Evolutionary conservation across 2,329 filamentous ascomycete species (phyloP).

Genomic region (Tolypocladium album): DNA sequence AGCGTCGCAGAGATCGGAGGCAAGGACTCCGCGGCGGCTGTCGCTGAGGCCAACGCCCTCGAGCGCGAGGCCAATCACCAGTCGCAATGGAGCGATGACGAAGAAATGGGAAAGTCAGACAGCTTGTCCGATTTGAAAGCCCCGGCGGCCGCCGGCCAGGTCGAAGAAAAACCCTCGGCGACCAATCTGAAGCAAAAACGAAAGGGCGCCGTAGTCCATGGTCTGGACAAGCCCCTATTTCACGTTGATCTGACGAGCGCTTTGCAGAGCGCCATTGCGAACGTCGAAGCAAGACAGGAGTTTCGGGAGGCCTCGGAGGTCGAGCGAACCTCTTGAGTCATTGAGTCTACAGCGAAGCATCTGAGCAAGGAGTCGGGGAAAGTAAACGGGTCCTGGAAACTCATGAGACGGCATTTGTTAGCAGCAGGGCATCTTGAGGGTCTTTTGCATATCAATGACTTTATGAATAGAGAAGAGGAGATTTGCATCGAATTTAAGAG

Average conservation of each 20-base stretch:
- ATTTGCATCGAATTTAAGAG: too few relatives aligned
- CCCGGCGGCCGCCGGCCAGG: not conserved
- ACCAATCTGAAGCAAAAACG: constrained; percentile 21
- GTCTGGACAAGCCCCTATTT: constrained; percentile 85
- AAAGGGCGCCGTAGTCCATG: constrained; percentile 60
- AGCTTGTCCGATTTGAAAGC: not conserved
- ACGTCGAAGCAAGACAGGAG: constrained; percentile 49
- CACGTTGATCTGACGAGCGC: constrained; percentile 88
- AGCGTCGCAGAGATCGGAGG: constrained; percentile 81
- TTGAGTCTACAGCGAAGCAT: not conserved
- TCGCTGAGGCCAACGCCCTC: constrained; percentile 54
- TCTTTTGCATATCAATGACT: not conserved
- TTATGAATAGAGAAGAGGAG: not conserved
- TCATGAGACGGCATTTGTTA: not conserved
- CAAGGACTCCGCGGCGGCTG: constrained; percentile 54
- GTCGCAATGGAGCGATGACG: constrained; percentile 12
- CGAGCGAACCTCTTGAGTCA: not conserved
- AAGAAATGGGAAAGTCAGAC: constrained; percentile 25
- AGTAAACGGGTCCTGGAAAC: not conserved
- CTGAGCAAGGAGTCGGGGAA: not conserved
- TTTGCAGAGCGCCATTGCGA: constrained; percentile 75
- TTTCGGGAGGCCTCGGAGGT: constrained; percentile 6
- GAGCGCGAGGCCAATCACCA: constrained; percentile 18
- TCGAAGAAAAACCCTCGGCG: constrained; percentile 27
- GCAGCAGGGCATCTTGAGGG: not conserved